Conservation (phyloP, 2,329 filamentous ascomycete species). For the Cylindrodendrum hubeiense region DNA sequence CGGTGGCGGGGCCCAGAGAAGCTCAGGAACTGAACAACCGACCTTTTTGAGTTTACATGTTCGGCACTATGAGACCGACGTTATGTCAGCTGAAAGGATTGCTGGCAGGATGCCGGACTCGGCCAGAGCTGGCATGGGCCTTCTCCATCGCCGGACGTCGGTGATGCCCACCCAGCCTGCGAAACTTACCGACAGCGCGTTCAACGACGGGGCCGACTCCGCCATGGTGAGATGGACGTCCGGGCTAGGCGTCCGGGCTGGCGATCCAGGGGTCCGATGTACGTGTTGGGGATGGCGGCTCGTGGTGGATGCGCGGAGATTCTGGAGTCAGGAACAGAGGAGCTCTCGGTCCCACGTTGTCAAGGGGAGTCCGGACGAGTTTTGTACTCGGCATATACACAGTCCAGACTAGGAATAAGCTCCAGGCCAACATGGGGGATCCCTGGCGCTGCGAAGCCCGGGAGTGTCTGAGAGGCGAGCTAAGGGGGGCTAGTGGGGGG, state of each 20-base stretch:
- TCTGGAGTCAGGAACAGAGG: slow-evolving; percentile 1
- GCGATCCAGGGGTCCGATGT: background rate
- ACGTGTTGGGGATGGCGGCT: too few relatives aligned
- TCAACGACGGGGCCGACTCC: slow-evolving; percentile 1
- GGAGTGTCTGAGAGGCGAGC: background rate
- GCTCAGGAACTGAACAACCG: background rate
- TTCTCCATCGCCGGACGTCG: too few relatives aligned
- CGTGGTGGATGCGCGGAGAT: slow-evolving; percentile 3
- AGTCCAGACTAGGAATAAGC: background rate
- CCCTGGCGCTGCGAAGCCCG: background rate
- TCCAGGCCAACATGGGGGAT: background rate
- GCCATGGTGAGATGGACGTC: slow-evolving; percentile 4
- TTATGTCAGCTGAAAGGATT: background rate
- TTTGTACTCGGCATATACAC: slow-evolving; percentile 5
- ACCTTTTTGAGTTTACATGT: slow-evolving; percentile 20
- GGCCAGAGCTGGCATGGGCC: too few relatives aligned
- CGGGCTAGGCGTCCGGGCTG: background rate
- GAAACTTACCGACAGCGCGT: slow-evolving; percentile 16
- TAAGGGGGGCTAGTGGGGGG: background rate
- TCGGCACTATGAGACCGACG: slow-evolving; percentile 1
- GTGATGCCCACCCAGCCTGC: too few relatives aligned
- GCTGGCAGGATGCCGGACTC: too few relatives aligned
- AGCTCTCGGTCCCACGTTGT: background rate
- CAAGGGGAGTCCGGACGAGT: slow-evolving; percentile 12
- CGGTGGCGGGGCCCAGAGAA: too few relatives aligned